Evolutionary conservation across 192 early-diverging fungal species (phyloP), one percentile per base, ranked within the genome.

Genomic region (Spinellus fusiger): DNA sequence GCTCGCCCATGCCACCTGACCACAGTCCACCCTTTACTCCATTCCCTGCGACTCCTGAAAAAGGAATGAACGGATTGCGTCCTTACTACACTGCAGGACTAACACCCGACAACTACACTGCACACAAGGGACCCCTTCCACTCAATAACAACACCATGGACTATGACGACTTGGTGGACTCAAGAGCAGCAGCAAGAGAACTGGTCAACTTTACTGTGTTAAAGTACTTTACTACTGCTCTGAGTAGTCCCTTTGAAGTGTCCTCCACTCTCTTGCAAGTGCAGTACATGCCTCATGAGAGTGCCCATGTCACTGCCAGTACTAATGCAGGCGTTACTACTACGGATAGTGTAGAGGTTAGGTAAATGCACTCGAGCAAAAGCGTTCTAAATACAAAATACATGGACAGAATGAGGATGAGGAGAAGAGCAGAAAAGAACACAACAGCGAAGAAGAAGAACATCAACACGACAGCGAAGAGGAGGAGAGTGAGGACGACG

Each of bases 241-340:
- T 83, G 4, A 73, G 80, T 5, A 75, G 76, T 10, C 89, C 89
- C 0, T 87, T 89, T 59, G 84, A 81, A 46, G 75, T 80, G 1
- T 75, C 77, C 16, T 84, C 85, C 55, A 89, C 86, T 20, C 61
- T 92, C n/a, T 59, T 89, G 35, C 88, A 92, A 70, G 85, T 89
- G 23, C 88, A 89, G 70, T 85, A 86, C 60, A 46, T 84, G 23
- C 89, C 89, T 20, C 70, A 77, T 29, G 78, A 84, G 49, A 76
- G 77, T 58, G 79, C 76, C 31, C 65, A 74, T 34, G 57, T 51
- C 1, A n/a, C 16, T 8, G 15, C 50, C 18, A 32, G 25, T 37
- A 25, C 5, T 32, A 16, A 23, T 22, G 6, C 37, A 15, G 16
- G 47, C 1, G 23, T 32, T 31, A 18, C 37, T 25, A 56, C 68